Evolutionary conservation across 2,329 filamentous ascomycete genomes (phyloP), one percentile per base, ranked within the genome.

Genomic region (Pseudocercospora ulei): DNA sequence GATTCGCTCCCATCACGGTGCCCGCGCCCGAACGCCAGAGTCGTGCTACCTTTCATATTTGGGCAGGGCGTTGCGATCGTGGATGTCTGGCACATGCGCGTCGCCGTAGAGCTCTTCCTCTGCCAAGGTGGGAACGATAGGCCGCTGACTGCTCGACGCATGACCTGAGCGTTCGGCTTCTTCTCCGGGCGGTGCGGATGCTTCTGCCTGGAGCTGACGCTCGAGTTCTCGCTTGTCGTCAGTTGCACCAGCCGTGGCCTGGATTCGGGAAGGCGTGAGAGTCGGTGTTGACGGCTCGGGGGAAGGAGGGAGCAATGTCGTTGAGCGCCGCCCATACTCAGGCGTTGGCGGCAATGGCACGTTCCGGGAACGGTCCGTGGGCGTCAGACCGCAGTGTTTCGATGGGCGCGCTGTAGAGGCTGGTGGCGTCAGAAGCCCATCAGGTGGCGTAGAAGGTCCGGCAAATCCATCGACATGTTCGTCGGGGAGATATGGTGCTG

Each of bases 171-270:
- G 24, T 3, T 35, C 33, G 2, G 19, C 25, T 14, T 44, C 35
- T 2, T 43, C 42, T 7, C 23, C 33, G 2, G 56, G 56, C 2
- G 66, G 66, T 3, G 62, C 63, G 24, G 65, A 68, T 5, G 57
- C 55, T 28, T 65, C 62, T 44, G 61, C 49, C 46, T 65, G 54
- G 3, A 68, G 48, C 31, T 62, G 54, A 5, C 59, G 57, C 35
- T 87, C 81, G 4, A 85, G 65, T 56, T 92, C 84, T 51, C 79
- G 76, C 58, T 92, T 90, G 59, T 92, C 87, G 39, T 90, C 82
- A 8, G 62, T 66, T 2, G 63, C 35, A 11, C 30, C 30, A 17
- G 30, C 28, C 4, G 33, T 16, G 11, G 40, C 7, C 12, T 36
- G 47, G 9, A 35, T 13, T 7, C 26, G 2, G 4, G 40, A 31